phyloP scores from a whole-genome alignment of 2,329 filamentous ascomycete species.

The Monosporascus sp. region DNA sequence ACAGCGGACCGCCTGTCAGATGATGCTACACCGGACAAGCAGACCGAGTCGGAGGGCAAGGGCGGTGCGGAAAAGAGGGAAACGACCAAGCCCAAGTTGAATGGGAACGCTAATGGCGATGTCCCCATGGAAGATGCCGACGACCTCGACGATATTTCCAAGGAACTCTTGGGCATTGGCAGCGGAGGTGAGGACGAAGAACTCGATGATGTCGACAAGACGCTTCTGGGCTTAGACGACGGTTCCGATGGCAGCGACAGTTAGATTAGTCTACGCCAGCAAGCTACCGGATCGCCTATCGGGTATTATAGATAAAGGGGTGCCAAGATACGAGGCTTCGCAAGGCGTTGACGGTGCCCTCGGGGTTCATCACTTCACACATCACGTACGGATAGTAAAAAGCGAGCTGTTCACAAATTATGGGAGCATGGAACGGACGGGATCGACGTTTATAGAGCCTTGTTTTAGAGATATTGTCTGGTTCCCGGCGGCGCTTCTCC shows the following conservation, averaged over 20 bases:
- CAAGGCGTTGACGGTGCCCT: background rate
- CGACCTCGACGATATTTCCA: conserved; percentile 51
- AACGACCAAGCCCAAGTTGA: conserved; percentile 21
- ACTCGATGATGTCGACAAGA: conserved; percentile 27
- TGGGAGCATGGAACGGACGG: no score
- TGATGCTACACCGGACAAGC: conserved; percentile 15
- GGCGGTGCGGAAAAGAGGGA: conserved; percentile 26
- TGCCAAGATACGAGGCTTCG: background rate
- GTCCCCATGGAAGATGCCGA: conserved; percentile 42
- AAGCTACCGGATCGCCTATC: background rate
- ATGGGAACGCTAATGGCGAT: conserved; percentile 37
- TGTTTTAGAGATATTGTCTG: no score
- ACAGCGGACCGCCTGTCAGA: conserved; percentile 15
- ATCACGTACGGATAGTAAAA: no score
- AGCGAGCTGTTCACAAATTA: no score
- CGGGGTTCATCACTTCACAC: no score
- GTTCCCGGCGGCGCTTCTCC: no score
- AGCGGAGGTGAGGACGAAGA: conserved; percentile 44
- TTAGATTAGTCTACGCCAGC: conserved; percentile 6
- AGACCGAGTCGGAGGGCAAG: conserved; percentile 25
- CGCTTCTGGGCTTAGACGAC: conserved; percentile 25
- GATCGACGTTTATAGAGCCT: no score
- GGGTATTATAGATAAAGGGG: background rate
- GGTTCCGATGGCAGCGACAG: conserved; percentile 25
- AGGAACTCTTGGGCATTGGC: conserved; percentile 44